Conservation (phyloP, 1,139 yeast genomes). For the Groenewaldozyma sp. region DNA sequence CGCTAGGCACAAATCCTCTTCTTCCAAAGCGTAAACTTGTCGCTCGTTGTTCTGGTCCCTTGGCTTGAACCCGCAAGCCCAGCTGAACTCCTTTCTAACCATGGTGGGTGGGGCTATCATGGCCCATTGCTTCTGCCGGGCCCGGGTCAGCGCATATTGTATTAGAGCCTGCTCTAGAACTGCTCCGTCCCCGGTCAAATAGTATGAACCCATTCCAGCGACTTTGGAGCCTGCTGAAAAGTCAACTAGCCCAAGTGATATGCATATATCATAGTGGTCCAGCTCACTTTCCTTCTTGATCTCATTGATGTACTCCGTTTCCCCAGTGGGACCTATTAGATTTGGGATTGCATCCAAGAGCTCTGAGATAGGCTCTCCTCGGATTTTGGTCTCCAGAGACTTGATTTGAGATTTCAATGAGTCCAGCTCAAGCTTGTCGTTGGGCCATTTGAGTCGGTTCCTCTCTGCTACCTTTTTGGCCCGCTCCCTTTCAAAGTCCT, state of each 20-base stretch:
- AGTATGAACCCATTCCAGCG: conserved; percentile 87
- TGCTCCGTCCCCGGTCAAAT: conserved; percentile 79
- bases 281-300: conserved; percentile 15
- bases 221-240: conserved; percentile 62
- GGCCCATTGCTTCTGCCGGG: conserved; percentile 57
- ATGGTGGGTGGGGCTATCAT: conserved; percentile 80
- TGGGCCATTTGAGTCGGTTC: conserved; percentile 14
- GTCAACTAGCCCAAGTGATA: conserved; percentile 53
- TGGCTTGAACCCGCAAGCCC: conserved; percentile 94
- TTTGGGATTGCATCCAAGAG: conserved; percentile 62
- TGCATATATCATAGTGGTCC: conserved; percentile 66
- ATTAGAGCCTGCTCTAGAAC: conserved; percentile 81
- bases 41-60: conserved; percentile 81
- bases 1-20: conserved; percentile 53
- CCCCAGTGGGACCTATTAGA: conserved; percentile 32
- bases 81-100: conserved; percentile 64
- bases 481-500: conserved; percentile 15
- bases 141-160: conserved; percentile 62
- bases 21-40: conserved; percentile 60
- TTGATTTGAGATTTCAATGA: conserved; percentile 15
- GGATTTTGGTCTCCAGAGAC: conserved; percentile 28
- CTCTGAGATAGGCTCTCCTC: conserved; percentile 32
- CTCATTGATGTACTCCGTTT: conserved; percentile 17
- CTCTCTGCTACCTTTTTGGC: conserved; percentile 23
- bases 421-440: conserved; percentile 9